Conservation (phyloP, 257 asterid genomes). For the Rhazya stricta region DNA sequence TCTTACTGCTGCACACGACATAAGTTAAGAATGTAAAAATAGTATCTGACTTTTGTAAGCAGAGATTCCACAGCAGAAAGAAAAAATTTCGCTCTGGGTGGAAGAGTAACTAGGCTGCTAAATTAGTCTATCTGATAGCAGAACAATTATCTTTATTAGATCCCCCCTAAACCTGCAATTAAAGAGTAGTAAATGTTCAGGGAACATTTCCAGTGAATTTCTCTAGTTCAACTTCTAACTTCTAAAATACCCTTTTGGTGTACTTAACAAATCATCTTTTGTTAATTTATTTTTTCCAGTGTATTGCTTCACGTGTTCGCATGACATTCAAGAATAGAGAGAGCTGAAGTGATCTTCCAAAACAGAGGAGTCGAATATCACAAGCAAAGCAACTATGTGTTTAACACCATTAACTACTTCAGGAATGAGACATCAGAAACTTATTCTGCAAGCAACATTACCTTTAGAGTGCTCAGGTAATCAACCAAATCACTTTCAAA, state of each 20-base stretch:
- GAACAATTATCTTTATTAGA: neutral
- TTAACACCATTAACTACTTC: neutral
- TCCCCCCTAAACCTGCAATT: neutral
- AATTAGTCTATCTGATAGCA: neutral
- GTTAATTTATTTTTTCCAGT: neutral
- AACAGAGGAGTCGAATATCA: neutral
- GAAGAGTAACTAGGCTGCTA: neutral
- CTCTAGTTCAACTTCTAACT: neutral
- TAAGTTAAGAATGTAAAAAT: neutral
- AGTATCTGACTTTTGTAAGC: neutral
- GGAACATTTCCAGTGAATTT: conserved; percentile 1
- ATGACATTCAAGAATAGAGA: neutral
- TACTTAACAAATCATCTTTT: neutral
- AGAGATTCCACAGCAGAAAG: neutral
- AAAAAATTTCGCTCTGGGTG: neutral
- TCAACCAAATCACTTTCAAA: conserved; percentile 86
- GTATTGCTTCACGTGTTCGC: no score
- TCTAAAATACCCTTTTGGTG: neutral
- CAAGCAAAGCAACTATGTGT: neutral
- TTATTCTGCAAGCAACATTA: conserved; percentile 18
- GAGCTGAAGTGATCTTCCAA: neutral
- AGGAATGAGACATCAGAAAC: neutral
- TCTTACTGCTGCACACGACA: neutral
- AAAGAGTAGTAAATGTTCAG: neutral
- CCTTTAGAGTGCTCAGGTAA: conserved; percentile 75